These are phyloP conservation scores for Pterocarpus santalinus DNA, from an alignment of 306 rosid species.

Conservation along the genomic window DNA sequence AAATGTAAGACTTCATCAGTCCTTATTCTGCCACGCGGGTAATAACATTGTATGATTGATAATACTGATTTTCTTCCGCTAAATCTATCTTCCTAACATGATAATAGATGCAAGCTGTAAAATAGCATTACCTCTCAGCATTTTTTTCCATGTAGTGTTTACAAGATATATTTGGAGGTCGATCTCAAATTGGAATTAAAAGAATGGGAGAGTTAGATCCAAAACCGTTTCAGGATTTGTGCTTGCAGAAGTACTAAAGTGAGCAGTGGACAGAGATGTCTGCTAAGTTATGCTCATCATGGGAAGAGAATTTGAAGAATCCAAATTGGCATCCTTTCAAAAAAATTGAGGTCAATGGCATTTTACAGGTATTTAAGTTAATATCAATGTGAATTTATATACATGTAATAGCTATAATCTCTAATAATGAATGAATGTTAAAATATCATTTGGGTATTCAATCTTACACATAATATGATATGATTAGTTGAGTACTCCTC, in stretches of 20 bases:
- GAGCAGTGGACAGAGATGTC: slow-evolving; percentile 39
- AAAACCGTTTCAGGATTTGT: slow-evolving; percentile 47
- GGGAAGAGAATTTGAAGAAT: slow-evolving; percentile 48
- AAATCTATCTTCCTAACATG: background rate
- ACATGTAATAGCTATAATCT: too few species aligned
- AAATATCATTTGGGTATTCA: too few species aligned
- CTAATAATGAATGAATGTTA: too few species aligned
- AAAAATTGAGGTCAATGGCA: slow-evolving; percentile 34
- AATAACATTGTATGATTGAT: background rate
- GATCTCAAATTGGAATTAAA: slow-evolving; percentile 47
- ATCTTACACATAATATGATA: too few species aligned
- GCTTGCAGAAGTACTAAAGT: slow-evolving; percentile 36
- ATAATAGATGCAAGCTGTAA: background rate
- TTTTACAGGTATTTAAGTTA: slow-evolving; percentile 26
- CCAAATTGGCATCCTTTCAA: slow-evolving; percentile 52
- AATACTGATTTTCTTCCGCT: background rate
- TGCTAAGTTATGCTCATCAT: slow-evolving; percentile 46
- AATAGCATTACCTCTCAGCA: slow-evolving; percentile 23
- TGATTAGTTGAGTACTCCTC: too few species aligned
- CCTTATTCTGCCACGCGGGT: background rate
- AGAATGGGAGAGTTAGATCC: slow-evolving; percentile 50
- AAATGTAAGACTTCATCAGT: slow-evolving; percentile 35
- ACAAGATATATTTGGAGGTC: slow-evolving; percentile 23
- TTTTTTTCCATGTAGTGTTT: slow-evolving; percentile 42
- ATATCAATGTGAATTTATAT: too few species aligned